Conservation (phyloP, 345 rosid species). For the Linum usitatissimum region DNA sequence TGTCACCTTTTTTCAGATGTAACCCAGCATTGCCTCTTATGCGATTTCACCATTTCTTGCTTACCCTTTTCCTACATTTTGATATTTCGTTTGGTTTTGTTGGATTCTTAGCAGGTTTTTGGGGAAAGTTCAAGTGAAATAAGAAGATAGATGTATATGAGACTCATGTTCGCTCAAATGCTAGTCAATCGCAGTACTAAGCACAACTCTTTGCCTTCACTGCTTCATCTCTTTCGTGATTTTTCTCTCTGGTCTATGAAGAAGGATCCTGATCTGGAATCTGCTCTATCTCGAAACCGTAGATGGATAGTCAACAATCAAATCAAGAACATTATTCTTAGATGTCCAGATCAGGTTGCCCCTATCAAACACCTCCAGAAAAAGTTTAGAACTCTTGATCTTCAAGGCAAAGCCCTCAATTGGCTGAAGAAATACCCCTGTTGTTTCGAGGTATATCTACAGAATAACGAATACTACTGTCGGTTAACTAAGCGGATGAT, state of each 20-base stretch:
- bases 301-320: slow-evolving; percentile 87
- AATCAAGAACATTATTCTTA: slow-evolving; percentile 66
- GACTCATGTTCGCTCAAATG: slow-evolving; percentile 5
- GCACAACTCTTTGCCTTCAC: background rate
- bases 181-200: background rate
- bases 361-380: slow-evolving; percentile 60
- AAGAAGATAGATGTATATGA: background rate
- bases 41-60: too few species aligned
- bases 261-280: slow-evolving; percentile 82
- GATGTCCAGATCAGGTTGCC: slow-evolving; percentile 54
- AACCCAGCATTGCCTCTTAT: too few species aligned
- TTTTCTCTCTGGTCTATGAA: slow-evolving; percentile 86
- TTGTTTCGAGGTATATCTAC: slow-evolving; percentile 61
- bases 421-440: slow-evolving; percentile 92
- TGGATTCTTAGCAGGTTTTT: too few species aligned
- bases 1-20: too few species aligned
- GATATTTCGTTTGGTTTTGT: too few species aligned
- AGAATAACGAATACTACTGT: slow-evolving; percentile 56
- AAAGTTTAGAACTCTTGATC: slow-evolving; percentile 88
- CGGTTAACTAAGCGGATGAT: slow-evolving; percentile 59
- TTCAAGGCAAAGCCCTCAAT: slow-evolving; percentile 83
- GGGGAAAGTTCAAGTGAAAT: too few species aligned
- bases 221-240: slow-evolving; percentile 18
- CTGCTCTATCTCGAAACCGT: slow-evolving; percentile 69
- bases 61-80: too few species aligned